Evolutionary conservation across 2,329 filamentous ascomycete genomes (phyloP), one percentile per base, ranked within the genome.

Genomic region (Xylariaceae sp.): DNA sequence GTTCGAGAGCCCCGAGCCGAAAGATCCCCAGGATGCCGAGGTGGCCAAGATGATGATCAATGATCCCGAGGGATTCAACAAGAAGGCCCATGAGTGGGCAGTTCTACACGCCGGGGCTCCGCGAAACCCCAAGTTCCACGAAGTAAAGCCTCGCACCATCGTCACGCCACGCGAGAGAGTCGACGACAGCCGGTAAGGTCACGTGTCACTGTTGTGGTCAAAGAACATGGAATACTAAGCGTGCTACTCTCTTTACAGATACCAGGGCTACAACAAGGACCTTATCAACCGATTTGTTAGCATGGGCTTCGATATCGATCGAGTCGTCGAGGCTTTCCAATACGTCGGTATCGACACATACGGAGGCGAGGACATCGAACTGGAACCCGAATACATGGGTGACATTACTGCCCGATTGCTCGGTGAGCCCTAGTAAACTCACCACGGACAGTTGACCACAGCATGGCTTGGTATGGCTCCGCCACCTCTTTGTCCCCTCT

Each of bases 21-120:
- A 93, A 69, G 94, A 99, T 66, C 94, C 94, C 0, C 94, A 99
- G 77, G 94, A 99, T 70, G 92, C 92, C 45, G 91, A 97, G 73
- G 94, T 97, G 1, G 94, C 94, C 23, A 86, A 83, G 69, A 96
- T 97, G 90, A 81, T 97, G 70, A 80, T 96, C 61, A 83, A 87
- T 2, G 83, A 89, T 51, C 91, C 90, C 0, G 84, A 89, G 52
- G 84, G 86, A 58, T 97, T 97, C 69, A 86, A 89, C 57, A 82
- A 85, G 64, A 88, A 89, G 65, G 94, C 94, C 0, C 86, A 92
- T 63, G 89, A 97, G 65, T 99, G 94, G 94, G 90, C 94, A 2
- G 84, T 95, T 50, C 82, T 84, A 67, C 84, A 92, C 73, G 94
- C 93, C 1, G 85, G 87, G 37, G 94, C 94, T 13, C 89, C 89